Base-by-base conservation (phyloP, 495 filamentous ascomycete species). In the Amphirosellinia nigrospora region DNA sequence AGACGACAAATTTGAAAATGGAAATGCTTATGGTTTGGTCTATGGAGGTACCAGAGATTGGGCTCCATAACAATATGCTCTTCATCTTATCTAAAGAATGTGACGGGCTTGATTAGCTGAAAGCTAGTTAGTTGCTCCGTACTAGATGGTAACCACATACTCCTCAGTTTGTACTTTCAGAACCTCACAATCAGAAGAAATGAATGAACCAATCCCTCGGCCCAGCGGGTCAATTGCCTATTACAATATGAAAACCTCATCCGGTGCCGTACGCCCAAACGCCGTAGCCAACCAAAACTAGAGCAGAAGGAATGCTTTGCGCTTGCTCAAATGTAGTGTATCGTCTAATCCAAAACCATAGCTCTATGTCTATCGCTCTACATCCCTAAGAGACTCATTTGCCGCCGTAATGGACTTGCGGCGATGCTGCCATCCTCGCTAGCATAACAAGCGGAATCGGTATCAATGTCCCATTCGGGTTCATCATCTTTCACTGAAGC, bases 401-500 rank as follows among this genome's bases (percentile, higher is more conserved):
- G 88, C 74, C 89, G 83, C 74, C 88, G 84, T 76, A 91, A 82
- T 41, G 90, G 90, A 70, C 89, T 92, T 4, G 88, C 86, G n/a
- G 84, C 79, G 19, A 79, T 85, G 78, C 86, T 88, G 70, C 79
- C 82, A 59, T 87, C 86, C 75, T 91, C 89, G 70, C 90, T 90
- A 56, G 86, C 88, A 73, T 93, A 85, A 68, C 78, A 87, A 6
- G 86, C 84, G 15, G 86, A 87, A 77, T 94, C 93, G n/a, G 92
- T 91, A 78, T 96, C 93, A 66, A 96, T 97, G 73, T 97, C 94
- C 86, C 90, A 93, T 63, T 86, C 84, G 23, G 86, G 85, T 70
- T 89, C 86, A 26, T 87, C 82, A 21, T 85, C 83, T 23, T 84
- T 78, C 15, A 77, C 80, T 23, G 78, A 80, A 32, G 71, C 77